A percentile compares a stretch with the other conserved stretches of the same genome.
These are phyloP conservation scores for Fomitiporia mediterranea DNA, from an alignment of 1,284 basidiomycete species.

Conservation along the genomic window DNA sequence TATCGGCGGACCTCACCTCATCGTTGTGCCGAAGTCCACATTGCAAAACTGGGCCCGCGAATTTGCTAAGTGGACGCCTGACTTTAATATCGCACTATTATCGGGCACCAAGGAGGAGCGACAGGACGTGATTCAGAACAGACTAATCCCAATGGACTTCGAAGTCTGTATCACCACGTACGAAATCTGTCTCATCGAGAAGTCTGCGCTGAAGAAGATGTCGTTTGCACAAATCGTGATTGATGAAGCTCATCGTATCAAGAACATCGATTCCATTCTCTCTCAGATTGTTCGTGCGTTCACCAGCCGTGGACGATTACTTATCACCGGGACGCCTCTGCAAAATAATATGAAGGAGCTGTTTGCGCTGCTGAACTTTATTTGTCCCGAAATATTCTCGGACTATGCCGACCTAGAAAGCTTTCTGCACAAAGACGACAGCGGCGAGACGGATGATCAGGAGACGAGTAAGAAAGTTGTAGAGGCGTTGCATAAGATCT, in stretches of 20 bases:
- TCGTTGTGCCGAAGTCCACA: constrained; percentile 97
- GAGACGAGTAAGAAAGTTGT: constrained; percentile 90
- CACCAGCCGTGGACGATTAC: constrained; percentile 80
- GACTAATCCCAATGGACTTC: constrained; percentile 86
- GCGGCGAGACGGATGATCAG: constrained; percentile 71
- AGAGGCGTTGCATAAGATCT: constrained; percentile 95
- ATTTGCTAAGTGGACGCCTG: constrained; percentile 90
- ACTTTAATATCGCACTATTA: constrained; percentile 79
- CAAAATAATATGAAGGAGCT: constrained; percentile 98
- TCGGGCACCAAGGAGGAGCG: constrained; percentile 91
- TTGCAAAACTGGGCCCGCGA: constrained; percentile 97
- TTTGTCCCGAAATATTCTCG: constrained; percentile 81
- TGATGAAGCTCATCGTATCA: constrained; percentile 99
- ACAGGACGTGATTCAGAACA: constrained; percentile 70
- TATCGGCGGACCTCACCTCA: constrained; percentile 81
- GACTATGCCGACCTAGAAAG: constrained; percentile 71
- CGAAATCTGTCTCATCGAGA: constrained; percentile 96
- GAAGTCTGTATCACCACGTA: constrained; percentile 96
- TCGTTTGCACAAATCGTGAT: constrained; percentile 98
- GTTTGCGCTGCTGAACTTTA: constrained; percentile 94
- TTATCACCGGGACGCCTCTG: constrained; percentile 96
- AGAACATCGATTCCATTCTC: constrained; percentile 96
- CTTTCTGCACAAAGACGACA: constrained; percentile 79
- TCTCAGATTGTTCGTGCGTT: constrained; percentile 95
- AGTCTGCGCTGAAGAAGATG: constrained; percentile 88